phyloP scores from a whole-genome alignment of 2,329 filamentous ascomycete species.

The Fusarium setosum region DNA sequence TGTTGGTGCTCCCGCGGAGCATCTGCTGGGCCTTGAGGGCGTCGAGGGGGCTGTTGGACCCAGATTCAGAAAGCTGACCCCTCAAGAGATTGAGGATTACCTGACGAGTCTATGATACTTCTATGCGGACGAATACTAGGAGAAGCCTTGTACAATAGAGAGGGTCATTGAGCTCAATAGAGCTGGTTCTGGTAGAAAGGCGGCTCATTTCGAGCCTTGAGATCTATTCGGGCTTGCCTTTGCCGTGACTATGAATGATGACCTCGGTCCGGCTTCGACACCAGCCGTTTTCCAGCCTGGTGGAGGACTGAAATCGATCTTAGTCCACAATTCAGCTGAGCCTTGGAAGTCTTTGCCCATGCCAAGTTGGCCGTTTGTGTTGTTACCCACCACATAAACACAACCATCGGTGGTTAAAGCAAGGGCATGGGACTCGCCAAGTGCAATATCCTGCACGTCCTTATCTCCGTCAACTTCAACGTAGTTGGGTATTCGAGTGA shows the following conservation, averaged over 20 bases:
- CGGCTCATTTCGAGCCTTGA: constrained; percentile 20
- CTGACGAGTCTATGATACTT: constrained; percentile 88
- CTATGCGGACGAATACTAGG: constrained; percentile 37
- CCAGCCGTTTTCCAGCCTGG: constrained; percentile 47
- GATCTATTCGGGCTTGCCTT: constrained; percentile 24
- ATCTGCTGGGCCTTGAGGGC: constrained; percentile 90
- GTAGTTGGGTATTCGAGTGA: constrained; percentile 54
- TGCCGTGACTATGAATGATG: constrained; percentile 60
- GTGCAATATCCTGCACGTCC: constrained; percentile 66
- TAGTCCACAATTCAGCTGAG: constrained; percentile 49
- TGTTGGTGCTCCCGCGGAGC: constrained; percentile 92
- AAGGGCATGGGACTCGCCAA: constrained; percentile 70
- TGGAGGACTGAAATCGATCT: constrained; percentile 44
- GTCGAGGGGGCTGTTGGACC: constrained; percentile 87
- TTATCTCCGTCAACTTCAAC: constrained; percentile 57
- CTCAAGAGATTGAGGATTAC: constrained; percentile 99
- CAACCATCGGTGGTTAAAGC: constrained; percentile 61
- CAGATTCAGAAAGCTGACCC: constrained; percentile 92
- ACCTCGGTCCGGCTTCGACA: constrained; percentile 61
- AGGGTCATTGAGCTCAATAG: constrained; percentile 55
- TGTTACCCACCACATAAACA: constrained; percentile 67
- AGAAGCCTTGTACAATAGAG: constrained; percentile 60
- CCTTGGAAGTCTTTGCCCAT: constrained; percentile 40
- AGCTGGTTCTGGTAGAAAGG: constrained; percentile 40
- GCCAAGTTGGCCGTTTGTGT: constrained; percentile 70